Conservation (phyloP, 1,284 basidiomycete species). For the Trametes pubescens region DNA sequence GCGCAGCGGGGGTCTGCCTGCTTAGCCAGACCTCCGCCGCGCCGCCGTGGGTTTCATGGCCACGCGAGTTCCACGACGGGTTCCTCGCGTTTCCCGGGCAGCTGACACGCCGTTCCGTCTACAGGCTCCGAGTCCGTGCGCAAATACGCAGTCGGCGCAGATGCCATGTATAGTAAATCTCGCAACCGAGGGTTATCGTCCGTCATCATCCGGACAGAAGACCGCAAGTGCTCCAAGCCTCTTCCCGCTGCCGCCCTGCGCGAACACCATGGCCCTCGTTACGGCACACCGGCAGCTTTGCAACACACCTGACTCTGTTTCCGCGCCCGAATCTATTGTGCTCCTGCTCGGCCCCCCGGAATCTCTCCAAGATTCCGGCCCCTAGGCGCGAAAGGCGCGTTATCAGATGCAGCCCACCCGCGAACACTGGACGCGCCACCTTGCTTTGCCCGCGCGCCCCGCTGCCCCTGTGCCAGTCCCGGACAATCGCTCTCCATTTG, state of each 20-base stretch:
- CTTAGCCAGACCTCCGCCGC: neutral
- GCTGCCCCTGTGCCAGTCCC: slow-evolving; percentile 18
- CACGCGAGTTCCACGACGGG: slow-evolving; percentile 11
- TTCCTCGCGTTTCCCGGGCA: slow-evolving; percentile 20
- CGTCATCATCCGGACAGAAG: slow-evolving; percentile 32
- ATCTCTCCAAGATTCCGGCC: slow-evolving; percentile 17
- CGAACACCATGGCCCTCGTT: slow-evolving; percentile 17
- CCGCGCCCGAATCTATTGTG: slow-evolving; percentile 11
- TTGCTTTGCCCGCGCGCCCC: slow-evolving; percentile 21
- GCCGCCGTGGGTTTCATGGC: neutral
- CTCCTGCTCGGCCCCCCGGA: slow-evolving; percentile 10
- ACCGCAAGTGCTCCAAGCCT: slow-evolving; percentile 20
- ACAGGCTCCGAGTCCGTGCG: slow-evolving; percentile 18
- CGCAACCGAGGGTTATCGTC: slow-evolving; percentile 30
- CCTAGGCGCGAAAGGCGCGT: slow-evolving; percentile 21
- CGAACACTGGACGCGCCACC: slow-evolving; percentile 21
- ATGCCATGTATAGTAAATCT: slow-evolving; percentile 26
- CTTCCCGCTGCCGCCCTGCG: slow-evolving; percentile 1
- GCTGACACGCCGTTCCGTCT: slow-evolving; percentile 22
- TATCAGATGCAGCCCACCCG: slow-evolving; percentile 29
- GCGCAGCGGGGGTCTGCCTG: neutral
- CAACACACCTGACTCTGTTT: slow-evolving; percentile 28
- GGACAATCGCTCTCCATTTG: slow-evolving; percentile 20
- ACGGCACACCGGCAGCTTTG: slow-evolving; percentile 19
- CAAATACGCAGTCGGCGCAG: slow-evolving; percentile 14